Base-by-base conservation (phyloP, 768 basidiomycete genomes). In the Tricholomella constricta region DNA sequence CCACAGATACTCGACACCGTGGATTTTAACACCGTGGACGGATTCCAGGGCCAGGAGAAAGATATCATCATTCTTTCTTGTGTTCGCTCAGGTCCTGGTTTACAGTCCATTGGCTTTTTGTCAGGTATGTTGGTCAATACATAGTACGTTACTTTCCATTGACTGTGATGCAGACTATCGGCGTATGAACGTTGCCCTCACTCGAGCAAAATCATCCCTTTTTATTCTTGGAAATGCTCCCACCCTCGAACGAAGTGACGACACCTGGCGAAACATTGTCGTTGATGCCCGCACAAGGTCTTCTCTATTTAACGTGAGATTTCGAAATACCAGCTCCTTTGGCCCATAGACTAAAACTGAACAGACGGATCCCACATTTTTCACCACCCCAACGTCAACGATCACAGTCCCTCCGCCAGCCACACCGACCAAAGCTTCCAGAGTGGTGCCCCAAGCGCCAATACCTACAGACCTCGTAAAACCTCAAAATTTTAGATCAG, bases 41-140 rank as follows among this genome's bases (percentile, higher is more conserved):
- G 96, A 9, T 98, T 98, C 65, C 97, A 99, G 69, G 97, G 97
- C 43, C 97, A 99, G 73, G 97, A 99, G 69, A 99, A 99, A 68
- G 93, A 96, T 61, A 83, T 99, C 48, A 96, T 99, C 71, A 98
- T 99, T 59, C 78, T 99, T 17, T 98, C 97, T 3, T 97, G 94
- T 66, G 97, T 98, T 17, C 85, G 97, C 57, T 90, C 94, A 9
- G 94, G 97, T 5, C 86, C 91, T 15, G 87, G 89, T n/a, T 68
- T 93, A 17, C 79, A 81, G 52, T 82, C 76, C 0, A 83, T 98
- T 49, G 97, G 97, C 53, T 98, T 98, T 76, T 79, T 98, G 62
- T 80, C 85, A 59, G 94, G 91, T 87, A 59, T 37, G 65, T 36
- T 20, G 12, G 15, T 49, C 2, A 15, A 8, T 57, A 6, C 34